phyloP scores from a whole-genome alignment of 1,284 basidiomycete species.

The Athelia psychrophila region DNA sequence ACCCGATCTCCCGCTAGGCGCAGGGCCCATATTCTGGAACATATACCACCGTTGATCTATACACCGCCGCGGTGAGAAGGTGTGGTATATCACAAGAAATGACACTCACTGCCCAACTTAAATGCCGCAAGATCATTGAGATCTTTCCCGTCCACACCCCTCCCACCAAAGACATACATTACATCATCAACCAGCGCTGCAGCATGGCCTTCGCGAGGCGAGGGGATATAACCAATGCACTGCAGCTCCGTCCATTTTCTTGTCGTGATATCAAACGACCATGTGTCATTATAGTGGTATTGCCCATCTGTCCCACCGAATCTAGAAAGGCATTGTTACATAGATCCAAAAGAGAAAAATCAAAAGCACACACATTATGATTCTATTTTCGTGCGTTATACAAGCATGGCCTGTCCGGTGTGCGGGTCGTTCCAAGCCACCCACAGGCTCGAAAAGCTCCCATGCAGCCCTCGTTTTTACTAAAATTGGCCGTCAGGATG shows the following conservation, averaged over 20 bases:
- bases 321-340: conserved; percentile 36
- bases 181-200: conserved; percentile 97
- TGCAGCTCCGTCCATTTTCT: conserved; percentile 89
- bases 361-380: conserved; percentile 70
- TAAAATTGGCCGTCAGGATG: conserved; percentile 26
- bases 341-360: conserved; percentile 9
- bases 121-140: conserved; percentile 94
- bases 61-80: neutral
- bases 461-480: conserved; percentile 73
- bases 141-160: conserved; percentile 97
- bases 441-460: conserved; percentile 73
- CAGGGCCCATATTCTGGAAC: conserved; percentile 99
- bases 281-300: conserved; percentile 99
- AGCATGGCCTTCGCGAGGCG: conserved; percentile 95
- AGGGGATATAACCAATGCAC: conserved; percentile 97
- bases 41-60: conserved; percentile 90
- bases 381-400: conserved; percentile 81
- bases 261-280: conserved; percentile 88
- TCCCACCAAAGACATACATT: conserved; percentile 96
- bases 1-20: conserved; percentile 87
- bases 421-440: conserved; percentile 68
- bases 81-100: conserved; percentile 4
- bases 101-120: conserved; percentile 89
- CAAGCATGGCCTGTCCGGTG: conserved; percentile 92
- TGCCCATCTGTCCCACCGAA: conserved; percentile 98